Conservation (phyloP, 768 basidiomycete genomes). For the Leccinum variicolor region DNA sequence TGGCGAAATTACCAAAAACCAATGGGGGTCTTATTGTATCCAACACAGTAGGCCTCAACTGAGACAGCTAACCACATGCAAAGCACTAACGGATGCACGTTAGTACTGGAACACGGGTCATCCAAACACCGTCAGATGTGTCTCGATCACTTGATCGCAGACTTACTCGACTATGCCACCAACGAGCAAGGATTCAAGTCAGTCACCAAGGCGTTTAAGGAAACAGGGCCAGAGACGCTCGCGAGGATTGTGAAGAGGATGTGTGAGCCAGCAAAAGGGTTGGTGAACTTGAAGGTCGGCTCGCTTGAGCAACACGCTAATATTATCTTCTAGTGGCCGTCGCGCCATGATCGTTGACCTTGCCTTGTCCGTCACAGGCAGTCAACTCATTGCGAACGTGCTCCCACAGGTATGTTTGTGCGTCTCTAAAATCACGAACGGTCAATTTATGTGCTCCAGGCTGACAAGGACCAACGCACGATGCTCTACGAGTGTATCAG, state of each 20-base stretch:
- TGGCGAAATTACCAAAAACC: slow-evolving; percentile 76
- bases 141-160: slow-evolving; percentile 71
- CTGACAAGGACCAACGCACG: slow-evolving; percentile 83
- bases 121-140: slow-evolving; percentile 71
- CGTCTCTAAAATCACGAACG: background rate
- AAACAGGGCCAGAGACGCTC: slow-evolving; percentile 74
- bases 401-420: slow-evolving; percentile 59
- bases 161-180: slow-evolving; percentile 76
- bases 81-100: slow-evolving; percentile 1
- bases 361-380: slow-evolving; percentile 78
- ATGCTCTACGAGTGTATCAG: slow-evolving; percentile 81
- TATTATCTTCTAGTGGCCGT: slow-evolving; percentile 47
- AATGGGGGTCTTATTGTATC: slow-evolving; percentile 87
- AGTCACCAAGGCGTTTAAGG: slow-evolving; percentile 82
- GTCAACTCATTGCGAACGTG: slow-evolving; percentile 81
- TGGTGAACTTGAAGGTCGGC: slow-evolving; percentile 1
- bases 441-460: slow-evolving; percentile 39
- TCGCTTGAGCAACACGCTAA: slow-evolving; percentile 1
- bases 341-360: slow-evolving; percentile 86
- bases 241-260: slow-evolving; percentile 74
- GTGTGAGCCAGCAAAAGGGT: slow-evolving; percentile 87
- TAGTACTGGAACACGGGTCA: slow-evolving; percentile 85
- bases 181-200: slow-evolving; percentile 88
- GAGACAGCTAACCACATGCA: background rate
- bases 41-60: slow-evolving; percentile 66